phyloP scores from a whole-genome alignment of 495 filamentous ascomycete genomes.

The Penicillium crystallinum region DNA sequence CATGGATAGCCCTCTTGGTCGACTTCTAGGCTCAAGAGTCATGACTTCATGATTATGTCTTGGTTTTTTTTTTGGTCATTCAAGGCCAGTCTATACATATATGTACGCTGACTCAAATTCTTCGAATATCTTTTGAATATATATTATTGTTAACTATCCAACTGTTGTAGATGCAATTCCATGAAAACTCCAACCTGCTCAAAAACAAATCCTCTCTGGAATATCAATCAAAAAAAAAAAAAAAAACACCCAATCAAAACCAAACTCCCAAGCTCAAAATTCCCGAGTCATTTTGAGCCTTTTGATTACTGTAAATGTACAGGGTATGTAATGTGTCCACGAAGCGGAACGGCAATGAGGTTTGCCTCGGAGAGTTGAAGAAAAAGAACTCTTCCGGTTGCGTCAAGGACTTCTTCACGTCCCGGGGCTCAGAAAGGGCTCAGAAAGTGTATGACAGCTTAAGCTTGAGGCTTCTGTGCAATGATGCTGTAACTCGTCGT shows the following conservation, averaged over 20 bases:
- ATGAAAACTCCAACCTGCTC: background rate
- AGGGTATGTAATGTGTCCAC: slow-evolving; percentile 14
- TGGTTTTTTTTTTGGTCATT: too few relatives aligned
- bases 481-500: slow-evolving; percentile 59
- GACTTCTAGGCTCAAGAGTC: too few relatives aligned
- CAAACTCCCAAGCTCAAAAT: background rate
- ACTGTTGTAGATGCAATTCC: slow-evolving; percentile 1
- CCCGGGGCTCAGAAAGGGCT: background rate
- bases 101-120: too few relatives aligned
- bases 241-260: background rate
- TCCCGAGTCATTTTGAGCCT: slow-evolving; percentile 5
- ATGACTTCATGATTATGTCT: too few relatives aligned
- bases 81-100: too few relatives aligned
- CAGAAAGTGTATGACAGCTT: background rate
- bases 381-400: background rate
- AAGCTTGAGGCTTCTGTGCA: slow-evolving; percentile 49
- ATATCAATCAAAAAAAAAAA: background rate
- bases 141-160: background rate
- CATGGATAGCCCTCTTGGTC: too few relatives aligned
- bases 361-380: too few relatives aligned
- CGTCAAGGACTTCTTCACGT: background rate
- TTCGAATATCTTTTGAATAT: background rate
- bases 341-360: background rate
- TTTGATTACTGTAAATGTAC: slow-evolving; percentile 10
- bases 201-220: background rate